phyloP scores from a whole-genome alignment of 331 rosid genomes.

The Acacia concinna region DNA sequence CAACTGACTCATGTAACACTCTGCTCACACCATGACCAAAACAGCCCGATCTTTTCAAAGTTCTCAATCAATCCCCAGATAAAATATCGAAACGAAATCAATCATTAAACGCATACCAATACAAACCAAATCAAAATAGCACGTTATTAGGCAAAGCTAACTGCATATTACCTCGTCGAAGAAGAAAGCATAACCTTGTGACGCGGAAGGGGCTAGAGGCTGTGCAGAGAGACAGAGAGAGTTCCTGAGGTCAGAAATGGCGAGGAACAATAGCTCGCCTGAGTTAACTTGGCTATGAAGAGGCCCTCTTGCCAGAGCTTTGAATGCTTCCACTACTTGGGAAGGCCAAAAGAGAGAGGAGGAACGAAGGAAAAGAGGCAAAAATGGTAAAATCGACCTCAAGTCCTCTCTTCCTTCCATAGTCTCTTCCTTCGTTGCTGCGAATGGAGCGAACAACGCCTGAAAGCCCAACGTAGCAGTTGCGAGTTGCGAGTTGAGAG shows the following conservation, averaged over 20 bases:
- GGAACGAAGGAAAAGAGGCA: constrained; percentile 58
- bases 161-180: constrained; percentile 65
- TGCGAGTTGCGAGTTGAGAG: not conserved
- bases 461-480: not conserved
- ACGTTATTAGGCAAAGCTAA: too few relatives aligned
- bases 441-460: not conserved
- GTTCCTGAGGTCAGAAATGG: constrained; percentile 59
- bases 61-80: not conserved
- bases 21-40: not conserved
- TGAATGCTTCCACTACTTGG: constrained; percentile 59
- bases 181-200: constrained; percentile 65
- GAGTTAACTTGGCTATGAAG: constrained; percentile 55
- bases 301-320: constrained; percentile 54
- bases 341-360: constrained; percentile 76
- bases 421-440: not conserved
- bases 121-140: not conserved
- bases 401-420: constrained; percentile 74
- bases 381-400: constrained; percentile 57
- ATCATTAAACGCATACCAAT: not conserved
- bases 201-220: constrained; percentile 47
- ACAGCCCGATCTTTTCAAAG: not conserved
- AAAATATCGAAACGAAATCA: not conserved
- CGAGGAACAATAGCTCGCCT: constrained; percentile 49
- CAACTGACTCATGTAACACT: not conserved
- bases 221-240: constrained; percentile 53